Base-by-base conservation (phyloP, 805 yeast species). In the Kregervanrija pseudodelftensis region DNA sequence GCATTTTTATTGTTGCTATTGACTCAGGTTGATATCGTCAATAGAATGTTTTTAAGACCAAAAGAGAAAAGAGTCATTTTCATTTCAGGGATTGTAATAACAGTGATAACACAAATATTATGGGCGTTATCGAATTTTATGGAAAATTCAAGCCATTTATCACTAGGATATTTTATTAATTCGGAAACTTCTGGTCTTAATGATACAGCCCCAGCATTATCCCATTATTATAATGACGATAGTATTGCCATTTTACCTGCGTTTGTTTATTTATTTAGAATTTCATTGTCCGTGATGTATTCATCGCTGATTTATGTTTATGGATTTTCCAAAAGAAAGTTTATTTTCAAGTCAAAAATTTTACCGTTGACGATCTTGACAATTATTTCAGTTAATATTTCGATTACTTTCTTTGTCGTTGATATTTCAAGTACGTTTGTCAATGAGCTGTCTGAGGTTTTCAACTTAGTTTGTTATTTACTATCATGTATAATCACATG, bases 391-490 rank as follows among this genome's bases (percentile, higher is more conserved):
- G 73, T 81, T 1, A 72, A 79, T 50, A 58, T 80, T 9, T 82
- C 86, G 8, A 77, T 82, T 34, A 83, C 80, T 0, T 77, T 85
- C 49, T 86, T 85, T 58, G 70, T 86, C 40, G 83, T 88, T 5
- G 95, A 85, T 64, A 77, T 86, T 3, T 73, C 90, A 0, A 80
- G 79, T 58, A 70, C 80, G 5, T 86, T 89, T 85, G 79, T 81
- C n/a, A 75, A 75, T 46, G 84, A 81, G 49, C 67, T 85, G 42
- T 79, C 88, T 15, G 91, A 85, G 56, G 68, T 85, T 37, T 83
- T 85, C 61, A 80, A 83, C 37, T 75, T 85, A 14, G 80, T 85
- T 1, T 75, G 82, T n/a, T 82, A 81, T 57, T 76, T 84, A 8
- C 69, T 82, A 15, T 75, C 86, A 33, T 83, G 86, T 30, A 83